phyloP scores from a whole-genome alignment of 179 eudicot genomes.

The Silene vulgaris region DNA sequence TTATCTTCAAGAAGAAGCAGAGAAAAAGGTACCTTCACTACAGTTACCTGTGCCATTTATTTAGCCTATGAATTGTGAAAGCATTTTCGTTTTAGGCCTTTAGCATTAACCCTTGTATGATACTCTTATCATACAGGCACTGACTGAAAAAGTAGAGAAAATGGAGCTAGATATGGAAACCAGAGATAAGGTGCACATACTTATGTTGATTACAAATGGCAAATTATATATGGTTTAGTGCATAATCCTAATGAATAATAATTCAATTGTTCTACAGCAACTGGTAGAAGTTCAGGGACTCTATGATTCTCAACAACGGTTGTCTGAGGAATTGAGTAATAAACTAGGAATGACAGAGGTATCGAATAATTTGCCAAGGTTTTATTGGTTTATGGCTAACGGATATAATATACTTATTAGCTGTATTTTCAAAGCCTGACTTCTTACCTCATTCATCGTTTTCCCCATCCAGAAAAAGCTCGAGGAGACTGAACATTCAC shows the following conservation, averaged over 20 bases:
- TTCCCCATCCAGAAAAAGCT: conserved; percentile 64
- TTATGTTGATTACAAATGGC: neutral
- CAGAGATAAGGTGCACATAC: conserved; percentile 59
- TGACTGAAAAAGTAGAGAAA: conserved; percentile 72
- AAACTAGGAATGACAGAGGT: conserved; percentile 88
- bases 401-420: neutral
- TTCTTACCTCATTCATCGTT: neutral
- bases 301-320: conserved; percentile 61
- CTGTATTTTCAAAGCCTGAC: conserved; percentile 2
- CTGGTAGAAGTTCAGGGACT: conserved; percentile 70
- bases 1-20: conserved; percentile 86
- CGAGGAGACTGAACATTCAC: conserved; percentile 71
- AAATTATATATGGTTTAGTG: neutral
- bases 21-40: conserved; percentile 57
- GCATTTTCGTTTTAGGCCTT: neutral
- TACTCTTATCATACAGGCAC: conserved; percentile 44
- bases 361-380: conserved; percentile 13
- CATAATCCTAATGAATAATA: conserved; percentile 12
- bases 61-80: neutral
- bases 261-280: conserved; percentile 41
- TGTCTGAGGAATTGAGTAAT: conserved; percentile 60
- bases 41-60: conserved; percentile 2
- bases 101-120: conserved; percentile 19
- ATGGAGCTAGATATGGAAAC: conserved; percentile 74
- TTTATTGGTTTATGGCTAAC: neutral